Evolutionary conservation across 345 rosid genomes (phyloP).

Genomic region (Barbarea vulgaris): DNA sequence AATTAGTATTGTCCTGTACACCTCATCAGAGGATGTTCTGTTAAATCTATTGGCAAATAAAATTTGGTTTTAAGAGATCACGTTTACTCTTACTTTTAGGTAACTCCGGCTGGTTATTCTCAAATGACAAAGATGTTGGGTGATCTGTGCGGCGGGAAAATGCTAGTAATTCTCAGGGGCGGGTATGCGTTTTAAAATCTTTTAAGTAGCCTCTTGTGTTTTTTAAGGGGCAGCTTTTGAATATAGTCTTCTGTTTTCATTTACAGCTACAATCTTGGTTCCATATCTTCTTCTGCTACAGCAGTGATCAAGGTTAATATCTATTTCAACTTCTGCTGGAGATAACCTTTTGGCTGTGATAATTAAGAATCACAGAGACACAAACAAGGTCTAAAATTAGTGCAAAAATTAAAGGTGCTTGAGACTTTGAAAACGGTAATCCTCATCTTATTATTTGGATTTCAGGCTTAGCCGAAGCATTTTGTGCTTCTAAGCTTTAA

Average conservation of each 20-base stretch:
- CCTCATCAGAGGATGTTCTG: not conserved
- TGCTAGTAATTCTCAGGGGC: constrained; percentile 97
- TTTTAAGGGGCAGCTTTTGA: constrained; percentile 8
- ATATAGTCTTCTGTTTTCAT: not conserved
- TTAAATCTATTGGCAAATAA: not conserved
- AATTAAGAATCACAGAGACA: too few species aligned
- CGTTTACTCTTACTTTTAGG: constrained; percentile 47
- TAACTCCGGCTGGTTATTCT: constrained; percentile 90
- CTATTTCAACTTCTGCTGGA: too few species aligned
- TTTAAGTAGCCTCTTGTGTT: constrained; percentile 1
- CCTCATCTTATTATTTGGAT: too few species aligned
- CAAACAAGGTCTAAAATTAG: too few species aligned
- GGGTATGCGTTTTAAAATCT: constrained; percentile 55
- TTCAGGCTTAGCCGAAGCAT: too few species aligned
- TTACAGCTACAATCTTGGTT: constrained; percentile 94
- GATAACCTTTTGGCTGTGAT: too few species aligned
- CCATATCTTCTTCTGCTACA: constrained; percentile 94
- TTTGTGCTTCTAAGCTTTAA: too few species aligned
- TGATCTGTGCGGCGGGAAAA: constrained; percentile 68
- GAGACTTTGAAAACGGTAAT: too few species aligned
- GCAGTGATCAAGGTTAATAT: constrained; percentile 82
- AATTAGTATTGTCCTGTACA: not conserved
- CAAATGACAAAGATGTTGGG: constrained; percentile 79
- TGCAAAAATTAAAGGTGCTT: too few species aligned
- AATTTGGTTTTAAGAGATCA: not conserved